Percentiles rank a stretch among this genome's conserved stretches.
phyloP scores from a whole-genome alignment of 2,329 filamentous ascomycete genomes.

The Juglanconis oblonga region DNA sequence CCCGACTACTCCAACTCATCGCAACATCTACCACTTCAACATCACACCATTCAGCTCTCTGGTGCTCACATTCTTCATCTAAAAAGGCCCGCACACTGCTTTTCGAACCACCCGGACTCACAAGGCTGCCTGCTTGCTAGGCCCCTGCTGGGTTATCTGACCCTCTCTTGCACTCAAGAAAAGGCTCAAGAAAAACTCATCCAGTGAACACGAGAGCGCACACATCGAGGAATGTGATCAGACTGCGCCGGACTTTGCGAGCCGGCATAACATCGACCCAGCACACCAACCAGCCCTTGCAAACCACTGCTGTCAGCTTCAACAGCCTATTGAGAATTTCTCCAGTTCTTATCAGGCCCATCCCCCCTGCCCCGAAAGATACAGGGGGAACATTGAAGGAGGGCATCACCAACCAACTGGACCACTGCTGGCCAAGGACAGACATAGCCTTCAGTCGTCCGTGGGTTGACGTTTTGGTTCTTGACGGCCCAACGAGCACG shows the following conservation, averaged over 20 bases:
- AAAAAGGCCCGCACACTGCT: background rate
- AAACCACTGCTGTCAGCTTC: background rate
- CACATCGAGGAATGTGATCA: too few relatives aligned
- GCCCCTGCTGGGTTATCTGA: background rate
- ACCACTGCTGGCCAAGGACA: background rate
- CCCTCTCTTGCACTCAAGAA: too few relatives aligned
- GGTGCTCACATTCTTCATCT: background rate
- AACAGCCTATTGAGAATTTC: constrained; percentile 12
- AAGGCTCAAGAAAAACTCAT: too few relatives aligned
- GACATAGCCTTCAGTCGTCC: background rate
- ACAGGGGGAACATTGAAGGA: background rate
- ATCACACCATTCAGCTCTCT: constrained; percentile 9
- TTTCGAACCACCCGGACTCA: background rate
- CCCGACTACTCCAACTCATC: constrained; percentile 15
- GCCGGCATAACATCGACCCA: constrained; percentile 7
- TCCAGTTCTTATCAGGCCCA: constrained; percentile 12
- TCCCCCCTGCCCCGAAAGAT: background rate
- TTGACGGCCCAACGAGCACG: background rate
- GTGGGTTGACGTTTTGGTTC: background rate
- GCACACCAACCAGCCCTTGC: constrained; percentile 7
- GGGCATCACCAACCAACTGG: background rate
- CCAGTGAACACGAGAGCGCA: too few relatives aligned
- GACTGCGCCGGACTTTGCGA: constrained; percentile 7
- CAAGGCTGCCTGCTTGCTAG: background rate
- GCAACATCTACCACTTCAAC: constrained; percentile 5